Evolutionary conservation across 148 eudicot species (phyloP).

Genomic region (Camellia sinensis): DNA sequence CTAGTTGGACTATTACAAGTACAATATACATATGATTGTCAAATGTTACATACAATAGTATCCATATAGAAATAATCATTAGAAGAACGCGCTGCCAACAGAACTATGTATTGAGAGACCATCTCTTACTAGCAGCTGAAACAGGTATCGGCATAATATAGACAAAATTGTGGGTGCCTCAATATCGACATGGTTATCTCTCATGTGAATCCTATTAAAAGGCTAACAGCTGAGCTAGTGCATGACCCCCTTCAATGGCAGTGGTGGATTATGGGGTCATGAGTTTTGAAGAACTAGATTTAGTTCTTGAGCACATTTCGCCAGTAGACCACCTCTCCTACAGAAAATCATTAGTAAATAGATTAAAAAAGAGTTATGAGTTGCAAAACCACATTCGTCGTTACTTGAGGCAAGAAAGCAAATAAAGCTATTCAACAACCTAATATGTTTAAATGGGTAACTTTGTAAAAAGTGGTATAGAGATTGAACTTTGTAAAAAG

Average conservation of each 20-base stretch:
- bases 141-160: background rate
- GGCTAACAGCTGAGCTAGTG: background rate
- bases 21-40: background rate
- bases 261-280: constrained; percentile 1
- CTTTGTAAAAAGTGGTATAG: too few relatives aligned
- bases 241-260: background rate
- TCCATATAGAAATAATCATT: constrained; percentile 15
- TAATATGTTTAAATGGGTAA: background rate
- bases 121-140: background rate
- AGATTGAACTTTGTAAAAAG: too few relatives aligned
- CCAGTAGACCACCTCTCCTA: constrained; percentile 70
- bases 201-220: background rate
- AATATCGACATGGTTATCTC: constrained; percentile 2
- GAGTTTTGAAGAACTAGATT: constrained; percentile 64
- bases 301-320: constrained; percentile 65
- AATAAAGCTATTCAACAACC: background rate
- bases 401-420: background rate
- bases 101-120: constrained; percentile 3
- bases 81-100: constrained; percentile 9
- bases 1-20: background rate
- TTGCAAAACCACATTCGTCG: background rate
- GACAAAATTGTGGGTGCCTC: constrained; percentile 21
- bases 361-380: background rate
- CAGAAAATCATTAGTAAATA: constrained; percentile 13
- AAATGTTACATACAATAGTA: background rate